Percentiles rank a stretch among this genome's conserved stretches.
phyloP scores from a whole-genome alignment of 371 early-diverging fungal species.

The Nosema muscidifuracis region DNA sequence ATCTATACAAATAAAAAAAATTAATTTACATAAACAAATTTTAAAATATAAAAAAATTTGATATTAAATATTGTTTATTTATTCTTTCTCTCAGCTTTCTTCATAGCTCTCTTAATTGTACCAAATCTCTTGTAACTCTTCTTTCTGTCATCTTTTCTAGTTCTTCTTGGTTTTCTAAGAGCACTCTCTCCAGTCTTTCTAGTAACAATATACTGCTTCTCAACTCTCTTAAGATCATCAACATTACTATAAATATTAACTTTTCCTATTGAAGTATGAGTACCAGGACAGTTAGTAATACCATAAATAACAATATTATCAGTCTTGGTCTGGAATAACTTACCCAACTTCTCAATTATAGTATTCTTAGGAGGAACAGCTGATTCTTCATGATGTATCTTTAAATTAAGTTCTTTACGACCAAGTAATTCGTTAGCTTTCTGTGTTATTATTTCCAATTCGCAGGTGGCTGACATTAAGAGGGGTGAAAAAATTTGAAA shows the following conservation, averaged over 20 bases:
- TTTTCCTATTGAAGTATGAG: slow-evolving; percentile 45
- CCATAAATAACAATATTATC: slow-evolving; percentile 51
- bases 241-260: slow-evolving; percentile 54
- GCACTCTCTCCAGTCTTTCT: slow-evolving; percentile 50
- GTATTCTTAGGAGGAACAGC: slow-evolving; percentile 54
- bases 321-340: slow-evolving; percentile 36
- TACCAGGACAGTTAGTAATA: slow-evolving; percentile 54
- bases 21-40: too few species aligned
- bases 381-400: slow-evolving; percentile 48
- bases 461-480: not conserved
- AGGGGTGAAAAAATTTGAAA: not conserved
- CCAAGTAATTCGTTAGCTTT: slow-evolving; percentile 47
- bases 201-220: slow-evolving; percentile 49
- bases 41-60: too few species aligned
- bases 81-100: slow-evolving; percentile 56
- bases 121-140: slow-evolving; percentile 61
- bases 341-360: slow-evolving; percentile 43
- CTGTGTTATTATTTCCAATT: slow-evolving; percentile 12
- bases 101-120: slow-evolving; percentile 49
- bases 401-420: slow-evolving; percentile 57
- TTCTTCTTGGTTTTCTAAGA: slow-evolving; percentile 42
- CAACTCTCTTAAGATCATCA: slow-evolving; percentile 45
- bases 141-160: slow-evolving; percentile 60
- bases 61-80: too few species aligned
- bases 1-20: slow-evolving; percentile 4